These are phyloP conservation scores for Microsporum audouinii DNA, from an alignment of 2,329 filamentous ascomycete species.

Conservation along the genomic window DNA sequence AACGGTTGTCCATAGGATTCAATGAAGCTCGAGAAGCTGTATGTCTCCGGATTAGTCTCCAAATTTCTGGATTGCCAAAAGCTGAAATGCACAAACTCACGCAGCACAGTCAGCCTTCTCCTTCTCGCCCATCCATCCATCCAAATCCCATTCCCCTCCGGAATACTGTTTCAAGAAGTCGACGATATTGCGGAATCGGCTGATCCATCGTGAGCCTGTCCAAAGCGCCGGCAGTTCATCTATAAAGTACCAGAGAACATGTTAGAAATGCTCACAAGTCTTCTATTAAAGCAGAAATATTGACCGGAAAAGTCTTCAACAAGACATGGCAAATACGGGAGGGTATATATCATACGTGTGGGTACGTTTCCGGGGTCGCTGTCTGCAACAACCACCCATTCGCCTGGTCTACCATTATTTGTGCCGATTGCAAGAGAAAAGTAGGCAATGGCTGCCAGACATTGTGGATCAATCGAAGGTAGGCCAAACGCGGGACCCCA, in stretches of 20 bases:
- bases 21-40: slow-evolving; percentile 53
- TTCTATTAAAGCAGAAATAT: not conserved
- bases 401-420: slow-evolving; percentile 12
- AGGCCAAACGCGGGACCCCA: slow-evolving; percentile 84
- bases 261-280: not conserved
- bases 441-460: slow-evolving; percentile 71
- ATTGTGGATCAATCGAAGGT: slow-evolving; percentile 84
- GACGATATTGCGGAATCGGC: slow-evolving; percentile 44
- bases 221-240: slow-evolving; percentile 48
- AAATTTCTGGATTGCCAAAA: not conserved
- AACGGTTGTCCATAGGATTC: slow-evolving; percentile 63
- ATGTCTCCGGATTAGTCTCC: not conserved
- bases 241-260: slow-evolving; percentile 18
- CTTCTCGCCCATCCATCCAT: slow-evolving; percentile 32
- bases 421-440: slow-evolving; percentile 50
- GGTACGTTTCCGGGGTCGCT: slow-evolving; percentile 62
- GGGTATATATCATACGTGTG: slow-evolving; percentile 45
- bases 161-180: slow-evolving; percentile 40
- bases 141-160: slow-evolving; percentile 39
- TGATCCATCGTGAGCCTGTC: slow-evolving; percentile 43
- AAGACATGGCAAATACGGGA: not conserved
- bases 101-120: slow-evolving; percentile 40
- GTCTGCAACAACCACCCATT: slow-evolving; percentile 62
- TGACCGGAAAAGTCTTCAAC: not conserved
- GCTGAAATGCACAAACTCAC: slow-evolving; percentile 26